Conservation (phyloP, 1,139 yeast species). For the Hemisphaericaspora subhashii region DNA sequence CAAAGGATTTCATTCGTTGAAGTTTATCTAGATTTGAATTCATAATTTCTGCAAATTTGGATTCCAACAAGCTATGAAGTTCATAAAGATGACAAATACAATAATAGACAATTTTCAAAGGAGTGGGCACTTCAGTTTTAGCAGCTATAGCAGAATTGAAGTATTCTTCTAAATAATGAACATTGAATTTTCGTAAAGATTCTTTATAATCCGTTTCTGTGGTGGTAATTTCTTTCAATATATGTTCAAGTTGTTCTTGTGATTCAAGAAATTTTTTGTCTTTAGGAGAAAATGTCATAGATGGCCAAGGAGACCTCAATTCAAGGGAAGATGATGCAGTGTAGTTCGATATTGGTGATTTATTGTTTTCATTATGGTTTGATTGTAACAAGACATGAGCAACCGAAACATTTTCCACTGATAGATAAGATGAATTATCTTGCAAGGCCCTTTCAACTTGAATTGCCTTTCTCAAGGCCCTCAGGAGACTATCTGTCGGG, state of each 20-base stretch:
- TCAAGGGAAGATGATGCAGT: slow-evolving; percentile 9
- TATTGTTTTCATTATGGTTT: neutral
- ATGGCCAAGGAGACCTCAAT: slow-evolving; percentile 25
- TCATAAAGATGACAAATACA: slow-evolving; percentile 23
- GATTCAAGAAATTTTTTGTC: slow-evolving; percentile 8
- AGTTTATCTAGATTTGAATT: slow-evolving; percentile 1
- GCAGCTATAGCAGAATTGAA: slow-evolving; percentile 18
- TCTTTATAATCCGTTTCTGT: too few species aligned
- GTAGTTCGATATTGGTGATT: neutral
- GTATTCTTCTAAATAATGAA: slow-evolving; percentile 38
- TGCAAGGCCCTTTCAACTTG: neutral
- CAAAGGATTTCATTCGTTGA: slow-evolving; percentile 4
- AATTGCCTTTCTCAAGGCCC: neutral
- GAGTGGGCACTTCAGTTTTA: slow-evolving; percentile 26
- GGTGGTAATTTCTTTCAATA: slow-evolving; percentile 46
- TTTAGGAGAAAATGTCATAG: slow-evolving; percentile 18
- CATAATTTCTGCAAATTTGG: slow-evolving; percentile 14
- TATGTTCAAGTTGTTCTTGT: slow-evolving; percentile 29
- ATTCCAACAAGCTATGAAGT: slow-evolving; percentile 25
- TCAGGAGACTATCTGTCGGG: neutral
- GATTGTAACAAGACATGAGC: neutral
- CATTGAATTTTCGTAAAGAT: too few species aligned
- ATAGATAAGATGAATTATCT: neutral
- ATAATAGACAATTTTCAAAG: slow-evolving; percentile 20
- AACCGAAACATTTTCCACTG: neutral